Conservation (phyloP, 2,329 filamentous ascomycete species). For the Ilyonectria mors-panacis region DNA sequence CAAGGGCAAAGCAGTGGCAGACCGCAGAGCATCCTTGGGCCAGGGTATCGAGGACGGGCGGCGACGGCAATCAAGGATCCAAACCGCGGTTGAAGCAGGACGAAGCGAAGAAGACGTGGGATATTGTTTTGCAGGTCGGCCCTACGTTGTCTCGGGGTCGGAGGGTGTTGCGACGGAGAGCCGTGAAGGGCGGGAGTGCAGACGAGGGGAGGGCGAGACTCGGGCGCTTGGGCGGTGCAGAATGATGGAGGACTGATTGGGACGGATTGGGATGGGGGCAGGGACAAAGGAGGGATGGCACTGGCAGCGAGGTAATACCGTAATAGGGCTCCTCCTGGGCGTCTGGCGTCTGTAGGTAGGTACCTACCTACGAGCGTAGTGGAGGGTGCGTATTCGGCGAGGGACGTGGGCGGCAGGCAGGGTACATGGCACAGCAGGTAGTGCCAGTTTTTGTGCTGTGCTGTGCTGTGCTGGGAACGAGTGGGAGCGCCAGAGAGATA, state of each 20-base stretch:
- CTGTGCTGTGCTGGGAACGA: not conserved
- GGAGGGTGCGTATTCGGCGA: not conserved
- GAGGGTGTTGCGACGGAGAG: not conserved
- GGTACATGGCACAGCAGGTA: not conserved
- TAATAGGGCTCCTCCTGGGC: not conserved
- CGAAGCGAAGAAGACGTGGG: conserved; percentile 2
- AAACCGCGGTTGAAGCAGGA: conserved; percentile 8
- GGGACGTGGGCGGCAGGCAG: not conserved
- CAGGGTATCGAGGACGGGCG: conserved; percentile 20
- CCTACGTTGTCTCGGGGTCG: conserved; percentile 15
- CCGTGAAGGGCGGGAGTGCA: not conserved
- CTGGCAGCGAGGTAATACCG: not conserved
- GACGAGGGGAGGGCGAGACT: not conserved
- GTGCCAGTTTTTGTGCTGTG: not conserved
- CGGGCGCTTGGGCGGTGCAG: conserved; percentile 6
- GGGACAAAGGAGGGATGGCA: not conserved
- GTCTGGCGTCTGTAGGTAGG: not conserved
- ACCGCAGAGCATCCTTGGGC: conserved; percentile 27
- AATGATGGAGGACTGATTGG: not conserved
- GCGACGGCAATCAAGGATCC: conserved; percentile 7
- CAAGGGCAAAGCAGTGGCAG: conserved; percentile 18
- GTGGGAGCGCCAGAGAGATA: conserved; percentile 3
- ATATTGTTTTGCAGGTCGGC: not conserved
- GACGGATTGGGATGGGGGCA: not conserved
- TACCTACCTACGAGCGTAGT: not conserved